Evolutionary conservation across 306 rosid genomes (phyloP).

Genomic region (Alnus rubra): DNA sequence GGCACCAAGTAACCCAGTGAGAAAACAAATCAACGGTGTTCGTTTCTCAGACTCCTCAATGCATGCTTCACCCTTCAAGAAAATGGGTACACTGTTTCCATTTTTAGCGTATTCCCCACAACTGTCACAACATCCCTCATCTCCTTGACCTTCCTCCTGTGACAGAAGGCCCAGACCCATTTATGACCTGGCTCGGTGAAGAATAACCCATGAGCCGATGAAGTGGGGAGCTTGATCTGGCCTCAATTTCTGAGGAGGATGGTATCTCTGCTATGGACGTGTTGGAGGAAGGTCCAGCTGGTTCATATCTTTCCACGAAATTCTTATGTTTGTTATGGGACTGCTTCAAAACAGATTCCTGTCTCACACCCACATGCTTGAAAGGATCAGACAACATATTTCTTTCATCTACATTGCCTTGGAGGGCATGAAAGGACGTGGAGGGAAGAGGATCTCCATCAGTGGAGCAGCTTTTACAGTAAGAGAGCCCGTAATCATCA

Average conservation of each 20-base stretch:
- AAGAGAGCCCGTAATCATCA: conserved; percentile 54
- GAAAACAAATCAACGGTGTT: not conserved
- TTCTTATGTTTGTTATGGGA: conserved; percentile 32
- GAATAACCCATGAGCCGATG: conserved; percentile 81
- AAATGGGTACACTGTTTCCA: not conserved
- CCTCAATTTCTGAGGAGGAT: conserved; percentile 47
- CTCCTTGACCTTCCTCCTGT: conserved; percentile 29
- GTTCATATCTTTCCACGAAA: conserved; percentile 24
- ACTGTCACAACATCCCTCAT: not conserved
- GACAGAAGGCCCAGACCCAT: conserved; percentile 38
- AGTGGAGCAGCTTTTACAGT: conserved; percentile 57
- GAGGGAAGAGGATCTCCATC: conserved; percentile 48
- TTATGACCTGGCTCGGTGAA: conserved; percentile 68
- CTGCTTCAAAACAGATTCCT: conserved; percentile 36
- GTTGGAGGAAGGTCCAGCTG: conserved; percentile 36
- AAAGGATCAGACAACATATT: conserved; percentile 27
- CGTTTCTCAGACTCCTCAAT: not conserved
- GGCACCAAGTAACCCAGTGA: not conserved
- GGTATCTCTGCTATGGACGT: conserved; percentile 27
- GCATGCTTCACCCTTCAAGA: not conserved
- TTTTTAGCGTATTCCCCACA: not conserved
- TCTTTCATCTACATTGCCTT: conserved; percentile 27
- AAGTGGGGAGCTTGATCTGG: conserved; percentile 58
- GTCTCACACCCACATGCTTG: conserved; percentile 29
- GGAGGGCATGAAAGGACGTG: conserved; percentile 34